Percentiles rank a stretch among this genome's conserved stretches.
These are phyloP conservation scores for Eutypa lata DNA, from an alignment of 2,329 filamentous ascomycete species.

Conservation along the genomic window DNA sequence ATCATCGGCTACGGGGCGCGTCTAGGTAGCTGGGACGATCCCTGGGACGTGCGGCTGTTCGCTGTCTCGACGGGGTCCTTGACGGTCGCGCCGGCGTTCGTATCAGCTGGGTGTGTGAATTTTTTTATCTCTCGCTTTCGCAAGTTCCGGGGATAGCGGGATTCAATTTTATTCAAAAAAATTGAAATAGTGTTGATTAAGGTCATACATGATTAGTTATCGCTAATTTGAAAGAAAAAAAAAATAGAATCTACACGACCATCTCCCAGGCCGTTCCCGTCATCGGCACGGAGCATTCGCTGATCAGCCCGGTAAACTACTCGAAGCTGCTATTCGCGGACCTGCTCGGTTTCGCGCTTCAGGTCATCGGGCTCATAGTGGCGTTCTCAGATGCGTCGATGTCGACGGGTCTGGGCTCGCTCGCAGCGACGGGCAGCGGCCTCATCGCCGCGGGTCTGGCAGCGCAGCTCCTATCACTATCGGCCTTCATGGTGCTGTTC, in stretches of 20 bases:
- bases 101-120: constrained; percentile 22
- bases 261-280: constrained; percentile 21
- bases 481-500: constrained; percentile 21
- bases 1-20: constrained; percentile 21
- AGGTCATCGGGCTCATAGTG: constrained; percentile 24
- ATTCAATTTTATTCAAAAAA: not conserved
- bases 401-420: constrained; percentile 9
- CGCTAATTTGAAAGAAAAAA: too few relatives aligned
- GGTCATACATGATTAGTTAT: too few relatives aligned
- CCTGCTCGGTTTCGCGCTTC: constrained; percentile 20
- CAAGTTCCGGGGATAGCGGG: too few relatives aligned
- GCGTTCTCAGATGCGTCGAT: constrained; percentile 21
- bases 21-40: constrained; percentile 16
- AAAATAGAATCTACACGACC: constrained; percentile 25
- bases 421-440: constrained; percentile 8
- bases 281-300: constrained; percentile 27
- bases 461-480: constrained; percentile 22
- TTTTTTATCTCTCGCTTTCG: not conserved
- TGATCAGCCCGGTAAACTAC: constrained; percentile 20
- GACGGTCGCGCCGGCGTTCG: constrained; percentile 24
- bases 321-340: constrained; percentile 23
- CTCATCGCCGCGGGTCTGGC: constrained; percentile 23
- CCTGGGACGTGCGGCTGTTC: constrained; percentile 21
- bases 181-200: too few relatives aligned
- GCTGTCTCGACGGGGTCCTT: constrained; percentile 20